phyloP scores from a whole-genome alignment of 768 basidiomycete species.

The Naganishia onofrii region DNA sequence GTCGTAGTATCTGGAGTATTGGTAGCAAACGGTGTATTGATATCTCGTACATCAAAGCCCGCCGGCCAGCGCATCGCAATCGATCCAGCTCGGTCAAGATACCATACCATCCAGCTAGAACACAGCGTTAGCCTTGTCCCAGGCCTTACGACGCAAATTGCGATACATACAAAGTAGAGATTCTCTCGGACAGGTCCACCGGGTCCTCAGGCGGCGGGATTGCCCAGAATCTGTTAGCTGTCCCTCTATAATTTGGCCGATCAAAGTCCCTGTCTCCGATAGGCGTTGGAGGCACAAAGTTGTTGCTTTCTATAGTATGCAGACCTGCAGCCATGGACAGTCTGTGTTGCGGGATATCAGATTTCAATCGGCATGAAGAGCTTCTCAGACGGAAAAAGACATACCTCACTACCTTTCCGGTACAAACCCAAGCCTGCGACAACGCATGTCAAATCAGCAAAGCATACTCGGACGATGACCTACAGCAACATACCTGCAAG shows the following conservation, averaged over 20 bases:
- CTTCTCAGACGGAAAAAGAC: neutral
- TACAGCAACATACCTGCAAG: conserved; percentile 28
- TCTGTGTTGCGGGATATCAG: conserved; percentile 6
- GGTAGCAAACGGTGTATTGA: conserved; percentile 38
- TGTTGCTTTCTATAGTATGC: conserved; percentile 32
- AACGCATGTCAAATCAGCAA: neutral
- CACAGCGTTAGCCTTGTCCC: neutral
- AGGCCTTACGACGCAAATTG: neutral
- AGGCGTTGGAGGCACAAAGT: neutral
- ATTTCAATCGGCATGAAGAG: no score
- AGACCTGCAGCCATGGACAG: conserved; percentile 34
- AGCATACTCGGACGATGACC: neutral
- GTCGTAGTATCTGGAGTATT: conserved; percentile 1
- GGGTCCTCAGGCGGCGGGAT: conserved; percentile 34
- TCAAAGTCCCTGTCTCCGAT: conserved; percentile 3
- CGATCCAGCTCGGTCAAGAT: conserved; percentile 32
- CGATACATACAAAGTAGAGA: conserved; percentile 35
- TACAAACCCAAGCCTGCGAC: conserved; percentile 12
- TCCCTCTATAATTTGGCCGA: conserved; percentile 21
- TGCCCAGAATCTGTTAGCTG: conserved; percentile 27
- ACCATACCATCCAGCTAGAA: conserved; percentile 37
- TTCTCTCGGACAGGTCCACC: conserved; percentile 34
- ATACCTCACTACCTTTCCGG: conserved; percentile 30
- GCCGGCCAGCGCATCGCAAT: conserved; percentile 36
- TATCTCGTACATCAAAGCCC: conserved; percentile 28